Evolutionary conservation across 345 rosid species (phyloP).

Genomic region (Kandelia obovata): DNA sequence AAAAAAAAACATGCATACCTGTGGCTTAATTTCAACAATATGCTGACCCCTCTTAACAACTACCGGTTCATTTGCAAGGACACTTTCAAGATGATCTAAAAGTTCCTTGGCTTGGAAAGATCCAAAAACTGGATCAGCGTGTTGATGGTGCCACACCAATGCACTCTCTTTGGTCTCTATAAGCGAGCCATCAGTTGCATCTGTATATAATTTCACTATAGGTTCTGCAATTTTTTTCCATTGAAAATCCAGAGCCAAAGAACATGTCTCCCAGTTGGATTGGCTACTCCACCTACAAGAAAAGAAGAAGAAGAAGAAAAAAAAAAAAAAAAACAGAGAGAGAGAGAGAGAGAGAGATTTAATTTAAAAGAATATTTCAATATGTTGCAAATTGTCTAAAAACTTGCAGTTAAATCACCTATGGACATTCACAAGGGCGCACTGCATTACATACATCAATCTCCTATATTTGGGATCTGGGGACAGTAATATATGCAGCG

Average conservation of each 20-base stretch:
- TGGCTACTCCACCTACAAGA: conserved; percentile 46
- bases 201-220: conserved; percentile 51
- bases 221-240: conserved; percentile 59
- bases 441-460: too few relatives aligned
- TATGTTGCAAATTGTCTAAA: background rate
- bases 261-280: conserved; percentile 48
- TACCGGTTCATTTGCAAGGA: conserved; percentile 61
- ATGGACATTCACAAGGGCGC: background rate
- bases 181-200: conserved; percentile 59
- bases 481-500: too few relatives aligned
- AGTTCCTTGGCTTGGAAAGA: conserved; percentile 64
- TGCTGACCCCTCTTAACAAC: conserved; percentile 52
- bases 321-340: too few relatives aligned
- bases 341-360: background rate
- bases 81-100: conserved; percentile 58
- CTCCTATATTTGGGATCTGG: too few relatives aligned
- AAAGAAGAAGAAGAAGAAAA: too few relatives aligned
- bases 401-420: background rate
- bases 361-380: background rate
- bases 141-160: conserved; percentile 66
- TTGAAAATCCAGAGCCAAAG: conserved; percentile 37
- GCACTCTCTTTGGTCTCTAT: conserved; percentile 66
- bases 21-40: conserved; percentile 70
- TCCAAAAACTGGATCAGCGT: conserved; percentile 61
- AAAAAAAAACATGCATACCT: conserved; percentile 29